Base-by-base conservation (phyloP, 371 early-diverging fungal genomes). In the Vittaforma corneae region DNA sequence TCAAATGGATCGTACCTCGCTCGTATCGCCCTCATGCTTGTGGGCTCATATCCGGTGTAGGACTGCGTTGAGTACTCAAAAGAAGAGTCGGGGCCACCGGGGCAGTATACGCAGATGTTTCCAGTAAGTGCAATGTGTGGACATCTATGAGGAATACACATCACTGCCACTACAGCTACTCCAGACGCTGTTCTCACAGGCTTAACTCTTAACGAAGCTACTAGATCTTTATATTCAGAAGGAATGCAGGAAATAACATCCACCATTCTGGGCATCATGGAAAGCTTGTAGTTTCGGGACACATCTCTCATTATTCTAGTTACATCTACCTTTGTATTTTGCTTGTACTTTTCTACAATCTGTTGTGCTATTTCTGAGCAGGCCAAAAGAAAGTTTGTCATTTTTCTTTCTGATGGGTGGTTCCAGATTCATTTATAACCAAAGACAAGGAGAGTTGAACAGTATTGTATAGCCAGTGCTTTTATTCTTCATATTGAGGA, bases 81-180 rank as follows among this genome's bases (percentile, higher is more conserved):
- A 79, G 97, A 97, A 1, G 93, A 93, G 78, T 98, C 99, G 9
- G 97, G 97, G 0, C 99, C 99, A 54, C 99, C 99, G 28, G 99
- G 97, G 75, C 98, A 96, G 80, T 97, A 93, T 4, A 79, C 42
- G 76, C 99, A 98, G 65, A 98, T 93, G 76, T 98, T 95, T 65
- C 96, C 96, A 0, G 99, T 97, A 86, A 95, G 87, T 45, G 97
- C 96, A 76, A 98, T 96, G 73, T 98, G 99, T 40, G 99, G 99
- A 71, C 99, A 98, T 66, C 99, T 79, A 77, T 98, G 99, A 34
- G 99, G 99, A 79, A 97, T 98, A 82, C 96, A 95, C 99, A 98
- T 98, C 28, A 98, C 97, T 34, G 99, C 99, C 0, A 98, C 97
- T 4, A 98, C 93, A 33, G 97, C 97, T 67, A 91, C 90, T 54